Evolutionary conservation across 129 eudicot species (phyloP).

Genomic region (Escallonia rubra): DNA sequence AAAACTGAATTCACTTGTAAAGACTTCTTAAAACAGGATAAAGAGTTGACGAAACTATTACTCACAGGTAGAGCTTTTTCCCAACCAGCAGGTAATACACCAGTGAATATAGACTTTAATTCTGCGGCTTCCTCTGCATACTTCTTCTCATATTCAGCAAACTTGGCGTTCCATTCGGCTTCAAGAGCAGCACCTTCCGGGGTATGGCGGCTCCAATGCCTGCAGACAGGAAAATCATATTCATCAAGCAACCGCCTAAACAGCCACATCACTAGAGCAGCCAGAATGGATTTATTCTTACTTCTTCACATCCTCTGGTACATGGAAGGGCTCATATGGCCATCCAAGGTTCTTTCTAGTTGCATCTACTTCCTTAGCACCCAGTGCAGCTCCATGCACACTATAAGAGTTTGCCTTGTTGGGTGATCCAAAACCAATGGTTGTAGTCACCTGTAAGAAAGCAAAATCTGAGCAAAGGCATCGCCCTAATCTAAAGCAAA

Average conservation of each 20-base stretch:
- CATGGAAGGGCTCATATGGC: constrained; percentile 98
- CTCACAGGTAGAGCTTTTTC: constrained; percentile 92
- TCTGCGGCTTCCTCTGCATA: constrained; percentile 79
- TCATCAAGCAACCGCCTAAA: not conserved
- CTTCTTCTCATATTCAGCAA: constrained; percentile 83
- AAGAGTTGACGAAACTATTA: not conserved
- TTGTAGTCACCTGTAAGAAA: constrained; percentile 74
- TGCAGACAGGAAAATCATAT: constrained; percentile 14
- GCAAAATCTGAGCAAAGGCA: constrained; percentile 1
- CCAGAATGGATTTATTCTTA: constrained; percentile 18
- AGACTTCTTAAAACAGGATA: no score
- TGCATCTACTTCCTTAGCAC: constrained; percentile 96
- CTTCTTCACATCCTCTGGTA: constrained; percentile 91
- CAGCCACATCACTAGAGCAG: not conserved
- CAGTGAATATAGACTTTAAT: constrained; percentile 52
- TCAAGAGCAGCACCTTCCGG: constrained; percentile 82
- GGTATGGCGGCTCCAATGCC: constrained; percentile 96
- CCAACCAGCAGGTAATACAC: constrained; percentile 78
- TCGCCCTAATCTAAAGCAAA: not conserved
- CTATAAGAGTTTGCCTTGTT: constrained; percentile 96
- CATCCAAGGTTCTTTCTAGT: constrained; percentile 88
- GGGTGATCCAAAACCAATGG: constrained; percentile 93
- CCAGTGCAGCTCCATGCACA: constrained; percentile 88
- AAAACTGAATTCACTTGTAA: no score
- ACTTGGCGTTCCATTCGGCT: constrained; percentile 91